A percentile compares a stretch with the other conserved stretches of the same genome.
phyloP scores from a whole-genome alignment of 2,329 filamentous ascomycete genomes.

The Pseudophaeomoniella oleicola region DNA sequence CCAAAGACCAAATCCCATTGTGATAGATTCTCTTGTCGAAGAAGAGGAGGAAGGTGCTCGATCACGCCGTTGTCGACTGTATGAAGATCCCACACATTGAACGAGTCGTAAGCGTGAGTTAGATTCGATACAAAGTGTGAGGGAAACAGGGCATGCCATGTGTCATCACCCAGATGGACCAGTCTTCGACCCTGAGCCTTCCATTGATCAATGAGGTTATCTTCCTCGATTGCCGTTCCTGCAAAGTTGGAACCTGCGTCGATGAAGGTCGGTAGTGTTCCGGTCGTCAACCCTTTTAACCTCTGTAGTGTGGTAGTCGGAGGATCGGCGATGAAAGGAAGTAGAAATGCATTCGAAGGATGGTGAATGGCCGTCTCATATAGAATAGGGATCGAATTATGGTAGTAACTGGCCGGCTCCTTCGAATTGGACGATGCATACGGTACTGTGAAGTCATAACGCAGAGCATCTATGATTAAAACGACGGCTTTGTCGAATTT shows the following conservation, averaged over 20 bases:
- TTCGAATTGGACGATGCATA: slow-evolving; percentile 33
- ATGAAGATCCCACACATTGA: slow-evolving; percentile 96
- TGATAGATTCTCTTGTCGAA: slow-evolving; percentile 47
- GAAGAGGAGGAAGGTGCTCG: slow-evolving; percentile 74
- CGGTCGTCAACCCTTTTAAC: slow-evolving; percentile 86
- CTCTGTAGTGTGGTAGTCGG: slow-evolving; percentile 87
- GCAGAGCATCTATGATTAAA: slow-evolving; percentile 79
- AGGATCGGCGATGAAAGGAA: slow-evolving; percentile 93
- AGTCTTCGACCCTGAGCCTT: slow-evolving; percentile 56
- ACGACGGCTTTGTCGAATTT: slow-evolving; percentile 85
- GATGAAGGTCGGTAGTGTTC: slow-evolving; percentile 85
- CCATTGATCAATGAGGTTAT: slow-evolving; percentile 57
- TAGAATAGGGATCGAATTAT: slow-evolving; percentile 64
- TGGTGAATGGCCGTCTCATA: slow-evolving; percentile 63
- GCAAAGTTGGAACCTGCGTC: slow-evolving; percentile 92
- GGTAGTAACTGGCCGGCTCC: slow-evolving; percentile 48
- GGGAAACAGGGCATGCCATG: slow-evolving; percentile 87
- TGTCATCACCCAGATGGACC: slow-evolving; percentile 94
- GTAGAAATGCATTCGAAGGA: slow-evolving; percentile 72
- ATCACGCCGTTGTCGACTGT: slow-evolving; percentile 93
- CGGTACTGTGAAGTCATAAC: slow-evolving; percentile 93
- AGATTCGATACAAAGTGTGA: slow-evolving; percentile 82
- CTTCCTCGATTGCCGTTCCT: slow-evolving; percentile 88
- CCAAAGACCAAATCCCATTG: slow-evolving; percentile 93
- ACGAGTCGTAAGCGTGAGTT: slow-evolving; percentile 83